phyloP scores from a whole-genome alignment of 1,284 basidiomycete species.

The Trametes polyzona region DNA sequence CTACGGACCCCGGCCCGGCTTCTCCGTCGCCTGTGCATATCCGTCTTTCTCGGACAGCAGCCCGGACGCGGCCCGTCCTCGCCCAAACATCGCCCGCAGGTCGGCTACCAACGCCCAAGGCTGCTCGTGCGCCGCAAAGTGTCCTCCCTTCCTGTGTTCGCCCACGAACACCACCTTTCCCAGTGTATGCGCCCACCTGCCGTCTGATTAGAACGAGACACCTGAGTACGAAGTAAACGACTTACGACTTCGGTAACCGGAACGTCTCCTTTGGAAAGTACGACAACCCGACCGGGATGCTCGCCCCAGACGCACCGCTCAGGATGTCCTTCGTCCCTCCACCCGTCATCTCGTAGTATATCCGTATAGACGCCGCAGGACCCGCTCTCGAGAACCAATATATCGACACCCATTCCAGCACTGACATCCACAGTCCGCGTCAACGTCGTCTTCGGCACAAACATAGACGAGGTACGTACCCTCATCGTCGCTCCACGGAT shows the following conservation, averaged over 20 bases:
- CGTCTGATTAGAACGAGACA: background rate
- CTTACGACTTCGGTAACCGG: slow-evolving; percentile 31
- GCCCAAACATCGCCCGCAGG: slow-evolving; percentile 31
- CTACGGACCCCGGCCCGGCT: background rate
- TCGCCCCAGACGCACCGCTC: slow-evolving; percentile 10
- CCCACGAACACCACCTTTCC: slow-evolving; percentile 32
- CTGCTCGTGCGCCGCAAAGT: slow-evolving; percentile 36
- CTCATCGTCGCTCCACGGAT: slow-evolving; percentile 57
- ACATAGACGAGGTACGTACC: slow-evolving; percentile 26
- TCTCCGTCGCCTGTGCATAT: slow-evolving; percentile 9
- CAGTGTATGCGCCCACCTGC: slow-evolving; percentile 27
- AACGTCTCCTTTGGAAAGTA: slow-evolving; percentile 37
- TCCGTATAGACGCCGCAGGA: slow-evolving; percentile 41
- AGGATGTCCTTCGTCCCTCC: background rate
- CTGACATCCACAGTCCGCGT: slow-evolving; percentile 21
- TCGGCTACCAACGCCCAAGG: slow-evolving; percentile 33
- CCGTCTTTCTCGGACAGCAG: slow-evolving; percentile 20
- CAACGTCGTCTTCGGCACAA: background rate
- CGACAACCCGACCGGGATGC: slow-evolving; percentile 37
- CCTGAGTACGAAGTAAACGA: background rate
- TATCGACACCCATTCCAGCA: slow-evolving; percentile 45
- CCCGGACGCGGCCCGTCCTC: slow-evolving; percentile 23
- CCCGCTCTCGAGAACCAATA: slow-evolving; percentile 45
- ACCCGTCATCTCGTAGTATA: slow-evolving; percentile 40
- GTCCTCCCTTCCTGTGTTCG: slow-evolving; percentile 33